Evolutionary conservation across 164 flowering plant genomes (phyloP).

Genomic region (Sedum album): DNA sequence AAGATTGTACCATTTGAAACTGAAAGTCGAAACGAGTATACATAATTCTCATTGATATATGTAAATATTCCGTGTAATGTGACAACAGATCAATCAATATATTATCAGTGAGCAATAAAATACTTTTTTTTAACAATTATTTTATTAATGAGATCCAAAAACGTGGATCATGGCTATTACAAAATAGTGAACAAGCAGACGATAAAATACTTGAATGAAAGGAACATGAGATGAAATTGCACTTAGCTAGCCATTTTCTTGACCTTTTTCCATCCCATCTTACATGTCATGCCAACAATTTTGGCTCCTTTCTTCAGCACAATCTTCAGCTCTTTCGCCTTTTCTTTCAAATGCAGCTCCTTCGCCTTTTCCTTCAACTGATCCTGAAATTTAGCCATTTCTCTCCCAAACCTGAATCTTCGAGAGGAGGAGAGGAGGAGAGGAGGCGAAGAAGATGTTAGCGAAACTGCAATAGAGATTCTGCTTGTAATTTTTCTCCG

Average conservation of each 20-base stretch:
- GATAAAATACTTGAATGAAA: no score
- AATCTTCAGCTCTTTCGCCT: background rate
- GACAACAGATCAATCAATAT: no score
- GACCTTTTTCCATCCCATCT: constrained; percentile 4
- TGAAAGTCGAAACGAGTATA: no score
- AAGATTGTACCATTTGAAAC: no score
- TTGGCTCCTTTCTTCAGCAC: constrained; percentile 2
- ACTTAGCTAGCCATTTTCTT: constrained; percentile 3
- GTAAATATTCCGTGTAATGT: no score
- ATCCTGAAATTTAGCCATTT: background rate
- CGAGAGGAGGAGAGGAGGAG: background rate
- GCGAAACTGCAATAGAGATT: background rate
- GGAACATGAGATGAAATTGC: no score
- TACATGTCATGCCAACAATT: background rate
- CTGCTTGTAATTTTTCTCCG: background rate
- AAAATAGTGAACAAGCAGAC: no score
- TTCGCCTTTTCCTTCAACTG: constrained; percentile 7
- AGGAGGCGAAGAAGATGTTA: background rate
- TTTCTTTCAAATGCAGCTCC: constrained; percentile 8
- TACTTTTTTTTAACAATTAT: no score
- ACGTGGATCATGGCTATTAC: no score
- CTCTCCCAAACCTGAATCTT: background rate
- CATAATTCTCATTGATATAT: no score
- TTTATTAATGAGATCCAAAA: no score
- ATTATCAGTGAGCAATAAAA: no score